Evolutionary conservation across 2,329 filamentous ascomycete genomes (phyloP).

Genomic region (Penicillium hordei): DNA sequence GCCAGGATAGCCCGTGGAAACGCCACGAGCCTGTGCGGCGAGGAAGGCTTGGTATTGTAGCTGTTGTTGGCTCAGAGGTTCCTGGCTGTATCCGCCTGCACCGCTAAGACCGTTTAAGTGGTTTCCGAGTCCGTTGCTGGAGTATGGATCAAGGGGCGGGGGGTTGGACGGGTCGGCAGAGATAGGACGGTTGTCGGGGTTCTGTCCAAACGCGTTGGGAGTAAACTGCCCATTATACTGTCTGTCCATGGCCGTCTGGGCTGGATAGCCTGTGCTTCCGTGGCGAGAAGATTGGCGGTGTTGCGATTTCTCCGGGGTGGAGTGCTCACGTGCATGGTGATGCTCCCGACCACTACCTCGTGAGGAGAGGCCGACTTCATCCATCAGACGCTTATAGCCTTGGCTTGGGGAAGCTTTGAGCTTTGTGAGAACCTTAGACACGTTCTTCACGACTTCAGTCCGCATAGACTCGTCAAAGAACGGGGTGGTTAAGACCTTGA

Average conservation of each 20-base stretch:
- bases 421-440: constrained; percentile 81
- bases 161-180: constrained; percentile 37
- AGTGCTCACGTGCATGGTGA: constrained; percentile 42
- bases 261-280: constrained; percentile 36
- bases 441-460: constrained; percentile 83
- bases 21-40: constrained; percentile 46
- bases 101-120: constrained; percentile 32
- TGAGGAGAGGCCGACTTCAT: constrained; percentile 85
- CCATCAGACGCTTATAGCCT: constrained; percentile 98
- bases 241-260: constrained; percentile 41
- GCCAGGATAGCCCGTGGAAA: constrained; percentile 46
- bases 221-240: constrained; percentile 45
- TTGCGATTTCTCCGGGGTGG: constrained; percentile 44
- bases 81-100: constrained; percentile 39
- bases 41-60: constrained; percentile 60
- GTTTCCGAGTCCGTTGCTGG: constrained; percentile 32
- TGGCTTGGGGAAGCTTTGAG: constrained; percentile 93
- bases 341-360: constrained; percentile 42
- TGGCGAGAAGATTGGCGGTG: constrained; percentile 46
- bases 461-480: constrained; percentile 95
- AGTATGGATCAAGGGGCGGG: constrained; percentile 42
- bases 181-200: constrained; percentile 39
- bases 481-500: constrained; percentile 96
- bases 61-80: constrained; percentile 50
- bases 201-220: constrained; percentile 37